These are phyloP conservation scores for Trichosporon ovoides DNA, from an alignment of 1,284 basidiomycete species.

Conservation along the genomic window DNA sequence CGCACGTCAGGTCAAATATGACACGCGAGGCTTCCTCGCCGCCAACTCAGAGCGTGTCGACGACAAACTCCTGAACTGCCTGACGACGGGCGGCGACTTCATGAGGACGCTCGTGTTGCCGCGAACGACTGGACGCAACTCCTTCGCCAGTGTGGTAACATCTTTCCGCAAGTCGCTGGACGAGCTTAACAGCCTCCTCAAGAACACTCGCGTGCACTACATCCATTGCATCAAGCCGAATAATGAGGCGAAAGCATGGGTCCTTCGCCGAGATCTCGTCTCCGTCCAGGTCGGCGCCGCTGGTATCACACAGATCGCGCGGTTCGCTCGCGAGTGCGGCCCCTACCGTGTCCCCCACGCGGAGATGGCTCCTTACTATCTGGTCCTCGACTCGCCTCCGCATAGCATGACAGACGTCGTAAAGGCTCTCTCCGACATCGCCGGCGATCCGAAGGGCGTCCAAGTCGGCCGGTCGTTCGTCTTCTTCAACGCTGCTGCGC, in stretches of 20 bases:
- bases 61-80: constrained; percentile 13
- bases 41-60: constrained; percentile 22
- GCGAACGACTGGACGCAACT: constrained; percentile 1
- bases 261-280: constrained; percentile 14
- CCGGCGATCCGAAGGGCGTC: constrained; percentile 15
- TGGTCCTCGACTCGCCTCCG: constrained; percentile 12
- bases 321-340: constrained; percentile 19
- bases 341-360: constrained; percentile 17
- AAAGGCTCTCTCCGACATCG: constrained; percentile 11
- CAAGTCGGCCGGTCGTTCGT: constrained; percentile 19
- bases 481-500: constrained; percentile 15
- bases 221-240: constrained; percentile 25
- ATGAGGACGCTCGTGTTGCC: background rate
- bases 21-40: constrained; percentile 17
- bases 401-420: constrained; percentile 11
- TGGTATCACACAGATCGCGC: constrained; percentile 18
- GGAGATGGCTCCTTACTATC: constrained; percentile 16
- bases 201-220: constrained; percentile 17
- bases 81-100: background rate
- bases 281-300: constrained; percentile 17
- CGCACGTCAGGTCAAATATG: constrained; percentile 17
- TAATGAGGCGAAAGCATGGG: constrained; percentile 14
- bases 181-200: constrained; percentile 16
- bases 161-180: constrained; percentile 21
- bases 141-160: constrained; percentile 16